Base-by-base conservation (phyloP, 108 stramenopile species). In the Fistulifera solaris region DNA sequence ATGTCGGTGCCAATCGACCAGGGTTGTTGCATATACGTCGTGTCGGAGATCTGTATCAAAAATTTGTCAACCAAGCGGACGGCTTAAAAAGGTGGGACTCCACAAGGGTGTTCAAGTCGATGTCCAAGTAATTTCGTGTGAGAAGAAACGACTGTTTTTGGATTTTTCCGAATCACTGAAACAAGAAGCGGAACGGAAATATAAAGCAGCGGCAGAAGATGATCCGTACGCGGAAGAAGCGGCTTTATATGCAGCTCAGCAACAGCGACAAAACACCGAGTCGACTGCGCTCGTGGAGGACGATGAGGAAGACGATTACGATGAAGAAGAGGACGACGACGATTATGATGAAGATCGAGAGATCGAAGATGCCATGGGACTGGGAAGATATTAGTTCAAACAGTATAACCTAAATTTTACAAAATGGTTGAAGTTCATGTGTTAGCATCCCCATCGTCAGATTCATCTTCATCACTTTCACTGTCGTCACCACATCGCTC, bases 271-370 rank as follows among this genome's bases (percentile, higher is more conserved):
- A 2, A 27, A 52, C 49, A 26, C 48, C 28, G 26, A n/a, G 13
- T 0, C 19, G 40, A 53, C 23, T 24, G 3, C 10, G 24, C 5
- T 22, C 54, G 54, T 12, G 2, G 54, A 42, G 4, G 3, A 38
- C 16, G 40, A 21, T 21, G 54, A 41, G 12, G 40, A 56, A 42
- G 54, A 56, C 7, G 21, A 52, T 28, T 44, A 70, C 25, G 46
- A 63, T 23, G 35, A 52, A 35, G 62, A 56, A 19, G 46, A 70
- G 1, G 44, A 52, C 24, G 67, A 72, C 48, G 76, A 77, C 43
- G 70, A 78, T 15, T 80, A 76, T 48, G 86, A 88, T 52, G 87
- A 88, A 75, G 83, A 88, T 28, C 44, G 54, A 22, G 80, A 82
- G 19, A 88, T 88, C 40, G 87, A 88, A 63, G 82, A 83, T 66